A percentile compares a stretch with the other conserved stretches of the same genome.
These are phyloP conservation scores for Rhizoclosmatium sp. DNA, from an alignment of 192 early-diverging fungal genomes.

Conservation along the genomic window DNA sequence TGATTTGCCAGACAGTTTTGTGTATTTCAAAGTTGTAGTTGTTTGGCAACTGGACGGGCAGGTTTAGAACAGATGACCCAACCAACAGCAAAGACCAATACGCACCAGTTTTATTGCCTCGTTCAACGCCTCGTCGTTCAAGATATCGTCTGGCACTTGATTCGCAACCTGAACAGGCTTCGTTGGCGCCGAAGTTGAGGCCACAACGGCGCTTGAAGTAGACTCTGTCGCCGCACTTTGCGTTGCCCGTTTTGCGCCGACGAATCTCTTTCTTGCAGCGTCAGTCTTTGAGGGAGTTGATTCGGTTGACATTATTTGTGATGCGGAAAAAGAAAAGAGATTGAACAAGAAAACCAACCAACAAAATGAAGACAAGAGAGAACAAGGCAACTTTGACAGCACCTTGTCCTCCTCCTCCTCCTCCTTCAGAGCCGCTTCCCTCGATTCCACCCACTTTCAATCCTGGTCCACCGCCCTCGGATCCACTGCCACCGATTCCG, in stretches of 20 bases:
- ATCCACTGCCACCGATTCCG: too few relatives aligned
- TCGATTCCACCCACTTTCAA: not conserved
- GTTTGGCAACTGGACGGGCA: conserved; percentile 65
- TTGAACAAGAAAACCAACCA: conserved; percentile 11
- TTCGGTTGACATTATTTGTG: not conserved
- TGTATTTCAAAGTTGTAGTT: conserved; percentile 99
- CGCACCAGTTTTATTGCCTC: conserved; percentile 77
- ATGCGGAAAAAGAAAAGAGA: conserved; percentile 7
- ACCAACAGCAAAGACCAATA: not conserved
- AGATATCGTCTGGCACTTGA: conserved; percentile 86
- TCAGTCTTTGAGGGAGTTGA: conserved; percentile 26
- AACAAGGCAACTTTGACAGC: not conserved
- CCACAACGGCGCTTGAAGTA: conserved; percentile 6
- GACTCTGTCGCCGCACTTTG: not conserved
- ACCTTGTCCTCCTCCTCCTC: not conserved
- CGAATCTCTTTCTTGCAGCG: conserved; percentile 54
- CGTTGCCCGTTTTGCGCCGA: conserved; percentile 35
- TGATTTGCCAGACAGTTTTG: conserved; percentile 93
- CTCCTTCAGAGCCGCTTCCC: not conserved
- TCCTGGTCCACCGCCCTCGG: too few relatives aligned
- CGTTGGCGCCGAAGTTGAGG: not conserved
- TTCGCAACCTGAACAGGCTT: conserved; percentile 59
- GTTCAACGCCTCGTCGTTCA: conserved; percentile 81
- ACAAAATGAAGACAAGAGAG: conserved; percentile 18
- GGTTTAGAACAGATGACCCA: not conserved